Percentiles rank a stretch among this genome's conserved stretches.
phyloP scores from a whole-genome alignment of 2,329 filamentous ascomycete species.

The Rutstroemia sp. region DNA sequence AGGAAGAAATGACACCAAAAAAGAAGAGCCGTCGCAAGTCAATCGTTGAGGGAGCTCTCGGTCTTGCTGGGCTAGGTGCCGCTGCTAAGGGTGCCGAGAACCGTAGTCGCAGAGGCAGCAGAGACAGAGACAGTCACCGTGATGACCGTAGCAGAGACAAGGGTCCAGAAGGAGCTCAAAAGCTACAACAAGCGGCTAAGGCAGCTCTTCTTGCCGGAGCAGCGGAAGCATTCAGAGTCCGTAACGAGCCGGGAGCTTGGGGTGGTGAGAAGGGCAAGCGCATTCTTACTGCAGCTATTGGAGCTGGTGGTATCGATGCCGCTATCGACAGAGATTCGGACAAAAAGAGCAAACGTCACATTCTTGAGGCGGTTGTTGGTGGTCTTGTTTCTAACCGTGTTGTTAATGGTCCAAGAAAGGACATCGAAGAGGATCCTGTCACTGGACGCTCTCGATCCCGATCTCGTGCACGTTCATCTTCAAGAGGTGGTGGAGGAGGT shows the following conservation, averaged over 20 bases:
- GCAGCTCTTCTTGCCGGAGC: conserved; percentile 85
- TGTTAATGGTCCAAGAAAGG: conserved; percentile 69
- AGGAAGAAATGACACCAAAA: conserved; percentile 40
- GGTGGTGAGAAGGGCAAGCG: conserved; percentile 87
- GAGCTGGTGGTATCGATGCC: conserved; percentile 80
- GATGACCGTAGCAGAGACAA: conserved; percentile 33
- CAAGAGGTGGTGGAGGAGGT: conserved; percentile 35
- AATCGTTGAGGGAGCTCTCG: conserved; percentile 55
- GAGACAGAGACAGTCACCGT: conserved; percentile 26
- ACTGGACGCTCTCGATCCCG: conserved; percentile 60
- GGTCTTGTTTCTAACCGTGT: conserved; percentile 81
- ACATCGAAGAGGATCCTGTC: conserved; percentile 41
- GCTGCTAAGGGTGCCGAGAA: conserved; percentile 39
- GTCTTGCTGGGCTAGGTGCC: conserved; percentile 53
- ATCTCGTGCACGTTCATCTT: conserved; percentile 55
- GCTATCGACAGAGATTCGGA: conserved; percentile 58
- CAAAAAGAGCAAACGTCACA: conserved; percentile 73
- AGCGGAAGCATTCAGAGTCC: conserved; percentile 82
- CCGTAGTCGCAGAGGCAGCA: conserved; percentile 33
- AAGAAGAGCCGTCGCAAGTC: conserved; percentile 53
- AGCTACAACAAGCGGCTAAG: conserved; percentile 80
- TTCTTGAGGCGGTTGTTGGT: conserved; percentile 81
- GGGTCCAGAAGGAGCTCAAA: conserved; percentile 45
- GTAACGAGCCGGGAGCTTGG: conserved; percentile 85
- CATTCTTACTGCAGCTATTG: conserved; percentile 77